Conservation (phyloP, 192 early-diverging fungal genomes). For the Podila epicladia region DNA sequence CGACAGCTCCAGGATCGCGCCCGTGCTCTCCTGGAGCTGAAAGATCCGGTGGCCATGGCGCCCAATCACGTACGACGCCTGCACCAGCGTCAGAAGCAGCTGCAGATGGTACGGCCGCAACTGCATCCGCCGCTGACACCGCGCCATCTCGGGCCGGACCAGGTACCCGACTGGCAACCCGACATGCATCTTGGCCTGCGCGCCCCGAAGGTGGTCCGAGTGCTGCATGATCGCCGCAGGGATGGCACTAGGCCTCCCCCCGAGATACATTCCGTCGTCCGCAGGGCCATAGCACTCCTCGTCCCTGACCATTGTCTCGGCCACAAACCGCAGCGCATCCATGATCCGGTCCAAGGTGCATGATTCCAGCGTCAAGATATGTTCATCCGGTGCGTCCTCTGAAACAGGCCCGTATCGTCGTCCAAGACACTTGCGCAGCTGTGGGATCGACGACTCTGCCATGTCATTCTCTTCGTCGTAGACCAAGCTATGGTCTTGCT, state of each 20-base stretch:
- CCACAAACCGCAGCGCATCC: slow-evolving; percentile 3
- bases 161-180: slow-evolving; percentile 15
- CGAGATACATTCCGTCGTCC: slow-evolving; percentile 20
- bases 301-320: neutral
- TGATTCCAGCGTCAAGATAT: slow-evolving; percentile 20
- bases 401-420: slow-evolving; percentile 4
- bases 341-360: slow-evolving; percentile 7
- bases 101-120: slow-evolving; percentile 14
- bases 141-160: slow-evolving; percentile 15
- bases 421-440: slow-evolving; percentile 1
- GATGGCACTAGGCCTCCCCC: slow-evolving; percentile 21
- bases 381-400: slow-evolving; percentile 7
- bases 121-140: slow-evolving; percentile 8
- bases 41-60: neutral
- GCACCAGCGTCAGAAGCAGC: neutral
- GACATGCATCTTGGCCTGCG: neutral
- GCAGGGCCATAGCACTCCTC: neutral
- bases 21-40: too few species aligned
- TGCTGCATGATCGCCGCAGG: neutral
- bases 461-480: neutral
- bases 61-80: slow-evolving; percentile 3
- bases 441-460: slow-evolving; percentile 12
- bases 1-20: neutral
- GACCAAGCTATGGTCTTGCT: neutral
- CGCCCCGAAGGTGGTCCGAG: neutral